Evolutionary conservation across 2,329 filamentous ascomycete species (phyloP), one percentile per base, ranked within the genome.

Genomic region (Neopestalotiopsis sp.): DNA sequence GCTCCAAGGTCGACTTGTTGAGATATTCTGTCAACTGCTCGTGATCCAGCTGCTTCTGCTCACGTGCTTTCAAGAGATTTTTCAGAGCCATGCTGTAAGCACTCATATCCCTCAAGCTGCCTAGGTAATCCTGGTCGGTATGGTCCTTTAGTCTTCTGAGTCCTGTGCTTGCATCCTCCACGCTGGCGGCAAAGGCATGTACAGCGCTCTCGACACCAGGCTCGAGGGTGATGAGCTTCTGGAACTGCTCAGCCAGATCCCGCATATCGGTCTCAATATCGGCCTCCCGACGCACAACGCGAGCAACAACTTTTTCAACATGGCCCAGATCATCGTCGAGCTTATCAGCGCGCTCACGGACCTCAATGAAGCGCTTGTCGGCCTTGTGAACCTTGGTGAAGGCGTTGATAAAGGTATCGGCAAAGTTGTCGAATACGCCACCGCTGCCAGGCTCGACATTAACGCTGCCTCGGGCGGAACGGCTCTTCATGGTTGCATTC

Each of bases 21-120:
- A 98, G 92, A 80, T 98, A 98, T 79, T 98, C 95, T 34, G 94
- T 97, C 42, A 99, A 87, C 73, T 94, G 95, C 82, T 99, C 96
- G 77, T 95, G 97, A 83, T 99, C 96, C 69, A 99, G 91, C 80
- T 99, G 96, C 79, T 99, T 99, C 83, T 97, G 94, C 83, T 99
- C 96, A 45, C 96, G 91, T 1, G 94, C 94, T 80, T 97, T 97
- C 72, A 99, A 90, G 5, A 99, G 90, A 30, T 90, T 87, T 81
- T 97, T 97, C 61, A 98, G 85, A 0, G 94, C 92, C n/a, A 89
- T 84, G 73, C 94, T 95, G 81, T 98, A 99, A 32, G 94, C 92
- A 75, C 97, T 93, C 95, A 98, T 97, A 82, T 99, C 96, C 65
- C 94, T 90, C 66, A 99, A 86, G 67, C 92, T 95, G 73, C 94